Conservation (phyloP, 129 eudicot species). For the Helianthus annuus region HanXRQr2.0-SUNRISE NC_035441.2:19426079-19426578, state of each 20-base stretch:
- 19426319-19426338: conserved; percentile 77
- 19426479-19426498: background rate
- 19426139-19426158: conserved; percentile 9
- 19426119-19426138: background rate
- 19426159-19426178: conserved; percentile 17
- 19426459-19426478: background rate
- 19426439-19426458: background rate
- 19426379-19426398: conserved; percentile 88
- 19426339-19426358: conserved; percentile 89
- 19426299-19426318: conserved; percentile 90
- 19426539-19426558: background rate
- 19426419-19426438: background rate
- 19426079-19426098: background rate
- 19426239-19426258: conserved; percentile 90
- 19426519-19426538: background rate
- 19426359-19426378: conserved; percentile 72
- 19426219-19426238: conserved; percentile 92
- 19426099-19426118: background rate
- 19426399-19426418: conserved; percentile 54
- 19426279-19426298: conserved; percentile 49
- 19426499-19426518: background rate
- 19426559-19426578: background rate
- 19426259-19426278: conserved; percentile 79
- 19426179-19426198: conserved; percentile 96
- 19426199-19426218: conserved; percentile 98